Evolutionary conservation across 495 filamentous ascomycete genomes (phyloP).

Genomic region (Penicillium daleae): DNA sequence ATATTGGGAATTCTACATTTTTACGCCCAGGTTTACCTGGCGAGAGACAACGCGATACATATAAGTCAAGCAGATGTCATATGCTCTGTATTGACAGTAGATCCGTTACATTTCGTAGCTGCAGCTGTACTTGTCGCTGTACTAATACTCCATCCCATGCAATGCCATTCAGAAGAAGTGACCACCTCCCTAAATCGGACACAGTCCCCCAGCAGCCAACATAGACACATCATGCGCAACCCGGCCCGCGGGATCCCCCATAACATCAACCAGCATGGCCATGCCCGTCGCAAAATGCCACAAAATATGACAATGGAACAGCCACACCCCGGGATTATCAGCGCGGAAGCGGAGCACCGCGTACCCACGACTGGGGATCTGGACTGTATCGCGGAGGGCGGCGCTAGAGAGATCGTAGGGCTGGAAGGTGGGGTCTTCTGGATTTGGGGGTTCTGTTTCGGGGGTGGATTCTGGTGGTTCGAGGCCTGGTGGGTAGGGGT

Average conservation of each 20-base stretch:
- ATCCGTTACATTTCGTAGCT: background rate
- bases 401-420: conserved; percentile 39
- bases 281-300: conserved; percentile 62
- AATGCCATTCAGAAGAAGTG: too few species aligned
- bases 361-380: conserved; percentile 58
- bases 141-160: background rate
- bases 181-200: conserved; percentile 1
- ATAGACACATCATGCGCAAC: conserved; percentile 21
- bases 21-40: background rate
- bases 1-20: background rate
- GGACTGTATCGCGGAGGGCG: conserved; percentile 58
- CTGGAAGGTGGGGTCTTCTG: conserved; percentile 27
- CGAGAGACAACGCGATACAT: background rate
- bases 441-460: background rate
- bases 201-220: background rate
- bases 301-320: conserved; percentile 67
- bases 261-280: conserved; percentile 45
- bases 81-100: background rate
- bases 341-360: conserved; percentile 68
- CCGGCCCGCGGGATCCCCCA: conserved; percentile 27
- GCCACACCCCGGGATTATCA: conserved; percentile 65
- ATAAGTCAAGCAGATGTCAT: background rate
- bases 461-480: conserved; percentile 9
- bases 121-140: background rate
- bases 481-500: conserved; percentile 32